A percentile compares a stretch with the other conserved stretches of the same genome.
Evolutionary conservation across 352 stramenopile genomes (phyloP).

Genomic region (Thraustochytrium sp.): DNA sequence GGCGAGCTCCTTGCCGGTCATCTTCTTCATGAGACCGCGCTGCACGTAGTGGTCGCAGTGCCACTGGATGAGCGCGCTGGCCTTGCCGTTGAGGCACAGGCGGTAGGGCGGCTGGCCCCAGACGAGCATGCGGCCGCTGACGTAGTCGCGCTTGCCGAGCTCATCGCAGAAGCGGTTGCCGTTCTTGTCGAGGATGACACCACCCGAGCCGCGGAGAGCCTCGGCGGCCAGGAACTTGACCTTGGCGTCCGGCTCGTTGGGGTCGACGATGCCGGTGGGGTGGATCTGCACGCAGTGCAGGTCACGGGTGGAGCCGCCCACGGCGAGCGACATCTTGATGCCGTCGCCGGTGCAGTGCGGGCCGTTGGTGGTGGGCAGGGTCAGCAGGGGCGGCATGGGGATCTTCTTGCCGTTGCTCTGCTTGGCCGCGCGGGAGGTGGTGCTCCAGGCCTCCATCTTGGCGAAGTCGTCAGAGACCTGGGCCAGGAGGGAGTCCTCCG

Average conservation of each 20-base stretch:
- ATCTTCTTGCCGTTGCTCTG: slow-evolving; percentile 43
- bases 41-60: slow-evolving; percentile 43
- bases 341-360: slow-evolving; percentile 41
- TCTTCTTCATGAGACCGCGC: slow-evolving; percentile 45
- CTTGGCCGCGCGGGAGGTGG: slow-evolving; percentile 30
- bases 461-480: slow-evolving; percentile 34
- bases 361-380: slow-evolving; percentile 42
- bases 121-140: slow-evolving; percentile 52
- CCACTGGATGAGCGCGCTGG: slow-evolving; percentile 39
- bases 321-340: slow-evolving; percentile 30
- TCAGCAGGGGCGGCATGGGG: background rate
- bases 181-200: slow-evolving; percentile 70
- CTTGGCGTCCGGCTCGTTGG: slow-evolving; percentile 57
- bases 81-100: slow-evolving; percentile 42
- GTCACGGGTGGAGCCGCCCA: slow-evolving; percentile 66
- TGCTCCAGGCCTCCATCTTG: slow-evolving; percentile 36
- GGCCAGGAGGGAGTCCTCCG: slow-evolving; percentile 35
- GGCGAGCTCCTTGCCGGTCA: slow-evolving; percentile 38
- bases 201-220: slow-evolving; percentile 75
- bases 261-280: slow-evolving; percentile 63
- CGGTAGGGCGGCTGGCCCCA: slow-evolving; percentile 39
- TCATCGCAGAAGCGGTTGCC: slow-evolving; percentile 80
- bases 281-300: slow-evolving; percentile 87
- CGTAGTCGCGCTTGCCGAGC: slow-evolving; percentile 68
- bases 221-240: slow-evolving; percentile 77